phyloP scores from a whole-genome alignment of 148 eudicot genomes.

The Arctostaphylos glauca region DNA sequence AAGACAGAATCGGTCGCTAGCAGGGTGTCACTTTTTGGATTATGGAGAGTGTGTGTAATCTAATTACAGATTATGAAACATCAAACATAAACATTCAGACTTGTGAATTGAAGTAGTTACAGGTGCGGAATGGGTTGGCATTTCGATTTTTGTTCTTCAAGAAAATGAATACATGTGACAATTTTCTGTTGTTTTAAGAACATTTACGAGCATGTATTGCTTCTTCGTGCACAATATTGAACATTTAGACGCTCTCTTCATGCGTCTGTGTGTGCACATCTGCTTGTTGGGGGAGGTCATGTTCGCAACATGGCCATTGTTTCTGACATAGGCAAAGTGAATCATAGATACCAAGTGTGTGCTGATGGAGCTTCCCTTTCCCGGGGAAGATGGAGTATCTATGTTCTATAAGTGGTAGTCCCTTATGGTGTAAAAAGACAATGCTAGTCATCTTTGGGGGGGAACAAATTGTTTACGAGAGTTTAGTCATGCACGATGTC shows the following conservation, averaged over 20 bases:
- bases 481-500: not conserved
- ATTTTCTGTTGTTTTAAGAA: not conserved
- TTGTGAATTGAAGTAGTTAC: not conserved
- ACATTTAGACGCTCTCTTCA: not conserved
- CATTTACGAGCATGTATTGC: not conserved
- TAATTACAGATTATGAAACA: not conserved
- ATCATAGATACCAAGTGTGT: not conserved
- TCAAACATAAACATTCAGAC: not conserved
- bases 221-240: not conserved
- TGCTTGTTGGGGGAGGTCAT: not conserved
- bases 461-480: not conserved
- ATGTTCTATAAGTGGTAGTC: too few relatives aligned
- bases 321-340: not conserved
- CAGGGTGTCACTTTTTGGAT: not conserved
- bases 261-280: not conserved
- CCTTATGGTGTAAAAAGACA: too few relatives aligned
- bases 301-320: not conserved
- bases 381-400: not conserved
- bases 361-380: not conserved
- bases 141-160: too few relatives aligned
- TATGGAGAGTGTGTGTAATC: not conserved
- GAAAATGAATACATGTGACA: too few relatives aligned
- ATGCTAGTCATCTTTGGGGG: not conserved
- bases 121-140: too few relatives aligned
- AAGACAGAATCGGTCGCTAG: not conserved